Base-by-base conservation (phyloP, 148 eudicot genomes). In the Fagopyrum esculentum region DNA sequence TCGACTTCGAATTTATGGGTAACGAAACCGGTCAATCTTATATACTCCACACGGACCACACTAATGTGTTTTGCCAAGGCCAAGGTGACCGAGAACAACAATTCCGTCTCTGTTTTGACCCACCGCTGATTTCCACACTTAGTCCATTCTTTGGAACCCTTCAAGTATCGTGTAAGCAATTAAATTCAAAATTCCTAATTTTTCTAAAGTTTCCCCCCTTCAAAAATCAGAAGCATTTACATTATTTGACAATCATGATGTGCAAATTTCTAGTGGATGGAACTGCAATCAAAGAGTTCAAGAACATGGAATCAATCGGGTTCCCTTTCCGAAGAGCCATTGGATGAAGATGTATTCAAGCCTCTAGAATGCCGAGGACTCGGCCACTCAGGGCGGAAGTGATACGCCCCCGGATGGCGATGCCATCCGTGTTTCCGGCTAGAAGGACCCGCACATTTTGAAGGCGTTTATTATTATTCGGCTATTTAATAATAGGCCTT, bases 331-430 rank as follows among this genome's bases (percentile, higher is more conserved):
- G 0, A 64, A 76, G 22, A 43, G 6, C 26, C 78, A 76, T 52
- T 61, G 61, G 29, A 76, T 76, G 78, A 76, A 69, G 50, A 66
- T 76, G 50, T 76, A 76, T 61, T 68, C 78, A 0, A 76, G 73
- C 35, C 40, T 76, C 6, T 76, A 48, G 61, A 52, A 73, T 56
- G 76, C 76, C 1, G 76, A 73, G 2, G 63, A 73, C 9, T 51
- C 66, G 76, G 63, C 76, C n/a, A 82, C 85, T 1, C 79, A 76
- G 74, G 85, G 85, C 2, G 85, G 85, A 4, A 61, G 82, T n/a
- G n/a, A n/a, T n/a, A n/a, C n/a, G n/a, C n/a, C n/a, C n/a, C n/a
- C n/a, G n/a, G n/a, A n/a, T n/a, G n/a, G n/a, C n/a, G n/a, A n/a
- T n/a, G n/a, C n/a, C n/a, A n/a, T n/a, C n/a, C n/a, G n/a, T n/a